Evolutionary conservation across 495 filamentous ascomycete genomes (phyloP).

Genomic region (Penicillium ochrochloron): DNA sequence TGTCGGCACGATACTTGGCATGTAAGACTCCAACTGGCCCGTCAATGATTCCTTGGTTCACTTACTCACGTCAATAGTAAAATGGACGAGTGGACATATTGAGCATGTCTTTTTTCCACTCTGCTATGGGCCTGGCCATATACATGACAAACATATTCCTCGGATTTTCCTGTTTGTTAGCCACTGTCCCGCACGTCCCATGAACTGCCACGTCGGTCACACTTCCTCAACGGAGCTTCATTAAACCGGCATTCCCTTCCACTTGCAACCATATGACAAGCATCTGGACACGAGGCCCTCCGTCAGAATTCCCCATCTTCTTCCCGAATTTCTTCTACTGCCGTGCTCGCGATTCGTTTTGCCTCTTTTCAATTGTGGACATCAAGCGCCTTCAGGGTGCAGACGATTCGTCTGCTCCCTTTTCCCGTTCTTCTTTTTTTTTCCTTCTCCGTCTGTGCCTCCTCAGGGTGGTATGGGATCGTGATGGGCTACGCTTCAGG

Average conservation of each 20-base stretch:
- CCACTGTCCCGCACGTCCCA: conserved; percentile 15
- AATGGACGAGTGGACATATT: conserved; percentile 16
- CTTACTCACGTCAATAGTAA: conserved; percentile 7
- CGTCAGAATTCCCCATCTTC: conserved; percentile 13
- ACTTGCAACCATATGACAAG: conserved; percentile 4
- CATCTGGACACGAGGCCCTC: background rate
- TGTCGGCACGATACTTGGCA: conserved; percentile 16
- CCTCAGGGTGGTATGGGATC: conserved; percentile 1
- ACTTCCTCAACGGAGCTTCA: background rate
- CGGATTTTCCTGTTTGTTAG: conserved; percentile 3
- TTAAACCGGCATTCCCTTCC: conserved; percentile 4
- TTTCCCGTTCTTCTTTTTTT: background rate
- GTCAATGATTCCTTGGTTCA: background rate
- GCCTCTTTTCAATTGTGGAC: conserved; percentile 21
- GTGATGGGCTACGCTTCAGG: background rate
- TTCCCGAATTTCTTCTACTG: conserved; percentile 14
- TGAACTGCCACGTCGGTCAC: background rate
- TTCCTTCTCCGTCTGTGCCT: background rate
- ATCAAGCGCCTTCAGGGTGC: conserved; percentile 7
- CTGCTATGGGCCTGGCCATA: conserved; percentile 8
- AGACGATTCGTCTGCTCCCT: background rate
- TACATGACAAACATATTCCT: conserved; percentile 7
- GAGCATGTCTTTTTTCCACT: conserved; percentile 19
- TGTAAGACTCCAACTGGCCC: conserved; percentile 1
- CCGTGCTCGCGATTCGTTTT: conserved; percentile 7